A percentile compares a stretch with the other conserved stretches of the same genome.
Conservation (phyloP, 495 filamentous ascomycete genomes). For the Aspergillus heteromorphus region DNA sequence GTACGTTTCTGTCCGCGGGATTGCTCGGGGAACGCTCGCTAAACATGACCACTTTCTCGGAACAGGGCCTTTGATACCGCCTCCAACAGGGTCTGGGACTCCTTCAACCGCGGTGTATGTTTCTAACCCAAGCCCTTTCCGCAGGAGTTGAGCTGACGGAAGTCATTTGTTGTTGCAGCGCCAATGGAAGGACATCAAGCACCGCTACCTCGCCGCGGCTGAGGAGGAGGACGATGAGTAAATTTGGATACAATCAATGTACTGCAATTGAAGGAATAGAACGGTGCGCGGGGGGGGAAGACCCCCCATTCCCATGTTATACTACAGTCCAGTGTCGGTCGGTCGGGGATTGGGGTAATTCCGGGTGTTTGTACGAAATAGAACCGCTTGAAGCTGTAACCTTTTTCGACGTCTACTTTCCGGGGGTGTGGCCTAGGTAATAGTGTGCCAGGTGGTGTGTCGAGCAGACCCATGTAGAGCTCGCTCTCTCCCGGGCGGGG, state of each 20-base stretch:
- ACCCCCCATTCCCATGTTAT: slow-evolving; percentile 19
- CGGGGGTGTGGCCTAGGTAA: background rate
- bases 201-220: slow-evolving; percentile 64
- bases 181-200: slow-evolving; percentile 99
- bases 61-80: slow-evolving; percentile 68
- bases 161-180: slow-evolving; percentile 50
- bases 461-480: background rate
- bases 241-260: slow-evolving; percentile 12
- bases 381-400: slow-evolving; percentile 19
- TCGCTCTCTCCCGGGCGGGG: background rate
- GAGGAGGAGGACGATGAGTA: slow-evolving; percentile 56
- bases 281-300: slow-evolving; percentile 5
- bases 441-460: too few relatives aligned
- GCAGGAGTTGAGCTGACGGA: slow-evolving; percentile 25
- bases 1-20: slow-evolving; percentile 48
- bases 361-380: slow-evolving; percentile 36
- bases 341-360: slow-evolving; percentile 7
- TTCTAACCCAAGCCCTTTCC: slow-evolving; percentile 1
- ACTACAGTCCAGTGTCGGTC: slow-evolving; percentile 4
- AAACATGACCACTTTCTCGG: slow-evolving; percentile 13
- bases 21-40: slow-evolving; percentile 3
- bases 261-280: slow-evolving; percentile 5
- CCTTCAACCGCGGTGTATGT: slow-evolving; percentile 82
- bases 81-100: slow-evolving; percentile 84
- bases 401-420: background rate